Evolutionary conservation across 2,329 filamentous ascomycete genomes (phyloP), one percentile per base, ranked within the genome.

Genomic region (Colletotrichum phormii): DNA sequence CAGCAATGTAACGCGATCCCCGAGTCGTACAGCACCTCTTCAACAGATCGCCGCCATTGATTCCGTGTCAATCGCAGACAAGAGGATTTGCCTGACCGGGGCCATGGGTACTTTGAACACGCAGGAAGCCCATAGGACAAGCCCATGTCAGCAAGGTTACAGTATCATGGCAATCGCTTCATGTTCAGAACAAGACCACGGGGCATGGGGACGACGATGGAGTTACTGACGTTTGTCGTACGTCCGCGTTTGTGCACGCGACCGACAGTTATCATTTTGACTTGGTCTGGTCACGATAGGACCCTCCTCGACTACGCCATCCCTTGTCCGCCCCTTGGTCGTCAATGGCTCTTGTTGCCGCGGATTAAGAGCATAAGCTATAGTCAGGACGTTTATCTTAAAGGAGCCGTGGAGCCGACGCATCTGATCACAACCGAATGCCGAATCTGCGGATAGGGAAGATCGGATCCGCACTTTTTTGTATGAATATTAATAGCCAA

Each of bases 391-490:
- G 22, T 67, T 42, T 62, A 53, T 55, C 67, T 61, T 42, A 71
- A 73, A 62, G 61, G 37, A 60, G 67, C 12, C 66, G 67, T 71
- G 71, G 61, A 71, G 67, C 71, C 71, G 71, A 72, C 62, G 57
- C 62, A 71, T 67, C 67, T 73, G 49, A 63, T 61, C 33, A 63
- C 57, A 72, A 63, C 71, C 71, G 71, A 73, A 71, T 72, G 71
- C 71, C 71, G 71, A 72, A 72, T 73, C 62, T 67, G 71, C 33
- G 33, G 61, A 53, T 71, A 49, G 51, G n/a, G 42, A 51, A 61
- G 67, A 73, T 73, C 62, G 61, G 51, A 62, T 72, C 71, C 67
- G 61, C 62, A 72, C 62, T 63, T 31, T 35, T 22, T 60, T 64
- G 46, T 70, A 61, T 60, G 64, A 60, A 61, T 70, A 64, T 64